Percentiles rank a stretch among this genome's conserved stretches.
Evolutionary conservation across 345 rosid species (phyloP).

Genomic region (Sapria himalayana): DNA sequence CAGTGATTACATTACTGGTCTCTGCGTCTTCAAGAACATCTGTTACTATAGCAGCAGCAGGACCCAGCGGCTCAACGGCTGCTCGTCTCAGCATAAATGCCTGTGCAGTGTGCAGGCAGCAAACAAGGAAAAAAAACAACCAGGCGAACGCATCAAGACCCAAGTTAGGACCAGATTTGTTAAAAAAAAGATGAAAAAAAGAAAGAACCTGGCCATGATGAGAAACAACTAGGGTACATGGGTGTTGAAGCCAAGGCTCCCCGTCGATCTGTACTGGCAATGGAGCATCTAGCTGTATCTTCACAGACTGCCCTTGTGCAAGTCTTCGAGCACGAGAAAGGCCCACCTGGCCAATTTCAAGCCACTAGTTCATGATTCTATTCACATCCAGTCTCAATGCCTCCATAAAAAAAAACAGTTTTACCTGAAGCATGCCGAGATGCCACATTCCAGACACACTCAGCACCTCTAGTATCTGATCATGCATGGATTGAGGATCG

Average conservation of each 20-base stretch:
- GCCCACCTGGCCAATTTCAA: conserved; percentile 41
- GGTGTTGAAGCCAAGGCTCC: conserved; percentile 87
- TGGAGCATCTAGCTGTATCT: conserved; percentile 61
- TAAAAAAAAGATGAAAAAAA: too few relatives aligned
- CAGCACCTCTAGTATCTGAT: conserved; percentile 63
- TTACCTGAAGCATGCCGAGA: conserved; percentile 82
- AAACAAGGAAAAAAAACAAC: too few relatives aligned
- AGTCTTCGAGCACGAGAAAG: conserved; percentile 85
- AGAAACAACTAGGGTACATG: conserved; percentile 52
- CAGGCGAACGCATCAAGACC: too few relatives aligned
- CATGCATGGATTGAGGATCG: conserved; percentile 80
- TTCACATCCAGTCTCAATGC: background rate
- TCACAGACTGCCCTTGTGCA: conserved; percentile 85
- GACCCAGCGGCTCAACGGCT: conserved; percentile 85
- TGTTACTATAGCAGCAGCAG: conserved; percentile 80
- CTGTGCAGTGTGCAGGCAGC: too few relatives aligned
- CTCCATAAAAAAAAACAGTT: conserved; percentile 1
- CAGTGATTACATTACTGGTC: conserved; percentile 55
- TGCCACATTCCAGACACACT: conserved; percentile 95
- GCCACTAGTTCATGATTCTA: conserved; percentile 7
- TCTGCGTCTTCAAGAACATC: conserved; percentile 90
- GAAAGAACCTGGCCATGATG: conserved; percentile 80
- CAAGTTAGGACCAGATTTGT: too few relatives aligned
- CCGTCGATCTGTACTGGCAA: conserved; percentile 92
- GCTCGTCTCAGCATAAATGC: conserved; percentile 88